These are phyloP conservation scores for Aphanomyces euteiches DNA, from an alignment of 352 stramenopile species.

Conservation along the genomic window DNA sequence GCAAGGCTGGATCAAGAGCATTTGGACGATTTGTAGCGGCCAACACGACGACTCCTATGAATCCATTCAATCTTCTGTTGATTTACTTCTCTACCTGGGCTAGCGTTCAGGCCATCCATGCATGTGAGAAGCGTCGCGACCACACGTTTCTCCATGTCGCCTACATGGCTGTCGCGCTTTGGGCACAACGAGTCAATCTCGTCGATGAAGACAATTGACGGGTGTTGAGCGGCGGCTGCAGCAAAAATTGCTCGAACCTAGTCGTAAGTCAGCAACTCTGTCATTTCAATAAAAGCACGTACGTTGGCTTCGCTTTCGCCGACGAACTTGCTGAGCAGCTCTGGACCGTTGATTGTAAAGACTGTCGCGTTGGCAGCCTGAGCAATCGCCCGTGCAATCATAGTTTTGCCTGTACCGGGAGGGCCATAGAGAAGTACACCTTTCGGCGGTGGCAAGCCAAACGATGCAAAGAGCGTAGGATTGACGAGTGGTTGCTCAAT, in stretches of 20 bases:
- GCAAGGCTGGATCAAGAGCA: constrained; percentile 88
- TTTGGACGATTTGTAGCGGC: constrained; percentile 86
- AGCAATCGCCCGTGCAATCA: constrained; percentile 91
- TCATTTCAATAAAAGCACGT: constrained; percentile 33
- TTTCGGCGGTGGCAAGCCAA: constrained; percentile 93
- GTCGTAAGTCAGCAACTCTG: constrained; percentile 25
- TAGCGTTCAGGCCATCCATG: constrained; percentile 78
- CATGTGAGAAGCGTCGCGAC: constrained; percentile 86
- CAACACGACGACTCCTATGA: constrained; percentile 55
- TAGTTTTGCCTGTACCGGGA: constrained; percentile 94
- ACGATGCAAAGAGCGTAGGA: constrained; percentile 89
- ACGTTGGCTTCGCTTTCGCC: constrained; percentile 89
- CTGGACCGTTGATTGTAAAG: constrained; percentile 95
- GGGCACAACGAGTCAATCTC: constrained; percentile 90
- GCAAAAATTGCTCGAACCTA: constrained; percentile 45
- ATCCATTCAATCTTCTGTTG: not conserved
- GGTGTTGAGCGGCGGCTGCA: constrained; percentile 42
- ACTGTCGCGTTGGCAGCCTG: constrained; percentile 89
- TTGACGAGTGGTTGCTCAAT: constrained; percentile 94
- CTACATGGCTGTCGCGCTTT: constrained; percentile 69
- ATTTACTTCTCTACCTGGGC: constrained; percentile 34
- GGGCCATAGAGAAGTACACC: constrained; percentile 95
- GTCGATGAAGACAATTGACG: constrained; percentile 82
- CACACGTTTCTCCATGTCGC: constrained; percentile 80
- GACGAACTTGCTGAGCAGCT: constrained; percentile 94